Evolutionary conservation across 2,329 filamentous ascomycete species (phyloP).

Genomic region (Penicillium italicum): DNA sequence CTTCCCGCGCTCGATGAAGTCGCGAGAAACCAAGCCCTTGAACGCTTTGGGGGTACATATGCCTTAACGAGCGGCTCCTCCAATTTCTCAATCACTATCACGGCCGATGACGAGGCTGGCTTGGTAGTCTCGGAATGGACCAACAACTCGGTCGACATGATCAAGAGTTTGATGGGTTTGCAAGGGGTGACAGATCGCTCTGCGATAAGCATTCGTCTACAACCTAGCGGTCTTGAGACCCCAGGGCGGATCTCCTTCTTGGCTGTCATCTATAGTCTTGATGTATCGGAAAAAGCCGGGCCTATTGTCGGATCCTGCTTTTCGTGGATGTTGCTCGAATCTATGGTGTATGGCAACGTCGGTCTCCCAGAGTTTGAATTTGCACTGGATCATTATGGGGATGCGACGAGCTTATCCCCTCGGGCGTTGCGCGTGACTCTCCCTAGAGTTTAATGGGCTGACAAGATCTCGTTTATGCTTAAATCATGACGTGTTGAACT

Average conservation of each 20-base stretch:
- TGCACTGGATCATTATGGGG: constrained; percentile 12
- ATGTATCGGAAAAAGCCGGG: constrained; percentile 1
- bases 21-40: constrained; percentile 21
- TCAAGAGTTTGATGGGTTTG: constrained; percentile 11
- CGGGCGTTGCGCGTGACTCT: constrained; percentile 13
- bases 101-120: constrained; percentile 20
- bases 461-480: background rate
- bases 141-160: constrained; percentile 20
- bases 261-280: constrained; percentile 13
- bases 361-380: constrained; percentile 24
- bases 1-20: constrained; percentile 21
- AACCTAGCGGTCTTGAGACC: constrained; percentile 22
- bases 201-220: constrained; percentile 20
- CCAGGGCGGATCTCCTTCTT: constrained; percentile 17
- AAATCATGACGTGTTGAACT: background rate
- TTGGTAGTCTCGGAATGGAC: constrained; percentile 19
- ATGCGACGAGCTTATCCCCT: constrained; percentile 14
- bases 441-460: background rate
- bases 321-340: constrained; percentile 17
- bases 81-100: constrained; percentile 20
- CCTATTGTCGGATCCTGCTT: constrained; percentile 14
- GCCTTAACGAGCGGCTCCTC: background rate
- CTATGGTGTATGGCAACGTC: constrained; percentile 17
- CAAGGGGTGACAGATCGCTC: constrained; percentile 1
- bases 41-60: constrained; percentile 21